phyloP scores from a whole-genome alignment of 1,284 basidiomycete species.

The Thelephora terrestris region DNA sequence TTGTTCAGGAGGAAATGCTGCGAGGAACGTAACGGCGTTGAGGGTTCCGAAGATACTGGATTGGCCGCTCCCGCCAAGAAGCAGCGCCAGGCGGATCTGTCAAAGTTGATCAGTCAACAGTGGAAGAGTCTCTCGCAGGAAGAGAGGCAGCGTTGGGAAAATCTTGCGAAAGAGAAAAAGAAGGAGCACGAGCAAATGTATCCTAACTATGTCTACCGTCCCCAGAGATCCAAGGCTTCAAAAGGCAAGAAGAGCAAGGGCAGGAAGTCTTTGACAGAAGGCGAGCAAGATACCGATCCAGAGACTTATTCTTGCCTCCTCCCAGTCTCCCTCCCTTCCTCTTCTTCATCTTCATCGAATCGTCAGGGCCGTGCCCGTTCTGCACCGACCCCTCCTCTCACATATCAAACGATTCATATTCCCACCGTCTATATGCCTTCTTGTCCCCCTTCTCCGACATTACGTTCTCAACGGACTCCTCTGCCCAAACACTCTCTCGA shows the following conservation, averaged over 20 bases:
- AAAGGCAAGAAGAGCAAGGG: conserved; percentile 33
- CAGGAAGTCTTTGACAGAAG: conserved; percentile 22
- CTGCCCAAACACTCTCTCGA: conserved; percentile 31
- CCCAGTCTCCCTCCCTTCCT: conserved; percentile 27
- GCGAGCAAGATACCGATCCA: conserved; percentile 36
- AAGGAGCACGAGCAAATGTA: conserved; percentile 53
- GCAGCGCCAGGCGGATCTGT: conserved; percentile 50
- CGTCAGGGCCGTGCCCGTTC: conserved; percentile 17
- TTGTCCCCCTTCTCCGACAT: conserved; percentile 54
- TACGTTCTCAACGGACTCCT: conserved; percentile 44
- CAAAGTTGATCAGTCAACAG: conserved; percentile 68
- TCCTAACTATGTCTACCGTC: conserved; percentile 68
- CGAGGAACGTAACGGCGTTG: conserved; percentile 48
- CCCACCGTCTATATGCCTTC: conserved; percentile 56
- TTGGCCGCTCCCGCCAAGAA: conserved; percentile 34
- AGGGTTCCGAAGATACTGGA: conserved; percentile 26
- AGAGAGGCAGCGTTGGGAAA: conserved; percentile 56
- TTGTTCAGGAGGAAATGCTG: conserved; percentile 68
- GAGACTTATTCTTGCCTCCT: conserved; percentile 48
- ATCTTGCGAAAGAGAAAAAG: conserved; percentile 47
- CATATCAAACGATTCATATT: conserved; percentile 47
- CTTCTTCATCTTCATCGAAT: conserved; percentile 16
- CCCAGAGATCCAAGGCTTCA: conserved; percentile 51
- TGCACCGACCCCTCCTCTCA: conserved; percentile 26
- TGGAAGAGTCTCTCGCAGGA: conserved; percentile 55